Conservation (phyloP, 805 yeast species). For the Debaryomyces tyrocola region DNA sequence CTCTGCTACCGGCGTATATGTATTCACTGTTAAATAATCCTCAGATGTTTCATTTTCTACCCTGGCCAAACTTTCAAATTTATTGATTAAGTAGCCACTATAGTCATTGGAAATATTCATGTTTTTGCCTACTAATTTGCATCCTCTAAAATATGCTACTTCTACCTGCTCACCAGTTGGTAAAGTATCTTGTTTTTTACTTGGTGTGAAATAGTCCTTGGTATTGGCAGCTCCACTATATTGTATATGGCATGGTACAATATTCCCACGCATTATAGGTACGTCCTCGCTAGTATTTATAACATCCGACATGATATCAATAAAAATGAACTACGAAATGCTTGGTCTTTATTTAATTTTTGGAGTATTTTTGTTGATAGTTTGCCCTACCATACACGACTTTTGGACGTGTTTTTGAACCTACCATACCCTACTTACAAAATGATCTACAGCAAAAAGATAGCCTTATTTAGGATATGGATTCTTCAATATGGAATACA, state of each 20-base stretch:
- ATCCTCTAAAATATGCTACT: slow-evolving; percentile 35
- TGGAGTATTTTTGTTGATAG: no score
- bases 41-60: slow-evolving; percentile 2
- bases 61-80: slow-evolving; percentile 21
- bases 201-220: slow-evolving; percentile 28
- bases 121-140: slow-evolving; percentile 27
- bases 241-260: slow-evolving; percentile 28
- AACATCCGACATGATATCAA: slow-evolving; percentile 3
- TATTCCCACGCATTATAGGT: slow-evolving; percentile 19
- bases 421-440: no score
- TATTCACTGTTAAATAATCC: slow-evolving; percentile 17
- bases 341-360: no score
- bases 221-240: slow-evolving; percentile 34
- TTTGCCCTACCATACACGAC: no score
- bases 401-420: no score
- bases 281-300: slow-evolving; percentile 5
- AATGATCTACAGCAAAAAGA: no score
- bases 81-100: slow-evolving; percentile 27
- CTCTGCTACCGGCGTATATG: slow-evolving; percentile 20
- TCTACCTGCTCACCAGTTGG: slow-evolving; percentile 9
- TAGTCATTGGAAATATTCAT: slow-evolving; percentile 14
- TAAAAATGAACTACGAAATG: not conserved
- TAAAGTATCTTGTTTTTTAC: slow-evolving; percentile 19
- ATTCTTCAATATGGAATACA: no score
- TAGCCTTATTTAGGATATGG: no score